phyloP scores from a whole-genome alignment of 2,329 filamentous ascomycete genomes.

The Neofusicoccum sp. region DNA sequence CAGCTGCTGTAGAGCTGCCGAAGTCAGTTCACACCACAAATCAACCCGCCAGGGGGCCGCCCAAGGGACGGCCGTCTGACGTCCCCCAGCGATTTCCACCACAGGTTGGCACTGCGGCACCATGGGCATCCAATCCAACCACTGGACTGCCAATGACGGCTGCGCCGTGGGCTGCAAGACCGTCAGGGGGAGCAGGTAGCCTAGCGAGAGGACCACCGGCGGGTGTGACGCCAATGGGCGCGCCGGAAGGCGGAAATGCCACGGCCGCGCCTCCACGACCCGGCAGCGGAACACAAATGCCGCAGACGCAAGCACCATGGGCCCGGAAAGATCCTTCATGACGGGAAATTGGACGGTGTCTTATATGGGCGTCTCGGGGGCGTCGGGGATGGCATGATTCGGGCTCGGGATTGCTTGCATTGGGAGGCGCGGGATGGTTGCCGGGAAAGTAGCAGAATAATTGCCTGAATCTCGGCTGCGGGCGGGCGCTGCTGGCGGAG shows the following conservation, averaged over 20 bases:
- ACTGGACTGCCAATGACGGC: constrained; percentile 21
- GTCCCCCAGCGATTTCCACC: constrained; percentile 27
- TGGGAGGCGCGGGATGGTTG: background rate
- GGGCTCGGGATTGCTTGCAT: constrained; percentile 6
- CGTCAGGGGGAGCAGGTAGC: constrained; percentile 6
- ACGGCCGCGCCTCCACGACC: background rate
- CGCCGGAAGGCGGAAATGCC: background rate
- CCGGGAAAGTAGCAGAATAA: constrained; percentile 10
- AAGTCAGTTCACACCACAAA: constrained; percentile 36
- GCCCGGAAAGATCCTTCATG: constrained; percentile 16
- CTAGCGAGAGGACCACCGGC: background rate
- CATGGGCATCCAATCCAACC: constrained; percentile 12
- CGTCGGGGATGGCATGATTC: constrained; percentile 5
- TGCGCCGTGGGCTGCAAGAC: constrained; percentile 27
- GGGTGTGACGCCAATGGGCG: constrained; percentile 12
- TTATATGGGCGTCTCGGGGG: constrained; percentile 5
- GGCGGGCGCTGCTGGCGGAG: background rate
- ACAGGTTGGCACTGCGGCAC: constrained; percentile 20
- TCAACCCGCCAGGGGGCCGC: constrained; percentile 32
- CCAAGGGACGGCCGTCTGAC: constrained; percentile 25
- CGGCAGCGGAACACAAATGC: constrained; percentile 1
- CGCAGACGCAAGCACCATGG: constrained; percentile 18
- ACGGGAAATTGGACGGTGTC: constrained; percentile 2
- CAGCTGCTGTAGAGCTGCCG: constrained; percentile 34
- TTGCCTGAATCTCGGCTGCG: constrained; percentile 10